Conservation (phyloP, 495 filamentous ascomycete species). For the Neurospora cerealis region DNA sequence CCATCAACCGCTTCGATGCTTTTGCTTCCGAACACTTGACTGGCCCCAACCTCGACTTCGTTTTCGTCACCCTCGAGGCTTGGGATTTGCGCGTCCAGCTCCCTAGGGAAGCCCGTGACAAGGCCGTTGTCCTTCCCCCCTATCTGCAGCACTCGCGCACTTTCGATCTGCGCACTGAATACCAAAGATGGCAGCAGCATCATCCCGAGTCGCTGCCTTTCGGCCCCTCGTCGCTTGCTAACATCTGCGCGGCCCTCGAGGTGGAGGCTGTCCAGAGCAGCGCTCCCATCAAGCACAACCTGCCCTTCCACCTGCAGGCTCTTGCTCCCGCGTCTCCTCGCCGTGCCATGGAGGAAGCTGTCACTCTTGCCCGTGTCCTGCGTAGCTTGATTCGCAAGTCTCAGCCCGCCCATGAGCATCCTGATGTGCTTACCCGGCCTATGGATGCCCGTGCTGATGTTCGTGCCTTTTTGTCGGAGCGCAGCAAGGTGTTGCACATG, state of each 20-base stretch:
- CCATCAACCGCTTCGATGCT: constrained; percentile 85
- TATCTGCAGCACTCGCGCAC: constrained; percentile 96
- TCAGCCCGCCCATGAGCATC: constrained; percentile 84
- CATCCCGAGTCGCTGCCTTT: constrained; percentile 96
- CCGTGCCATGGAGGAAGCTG: constrained; percentile 93
- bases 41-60: constrained; percentile 80
- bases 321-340: constrained; percentile 93
- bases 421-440: constrained; percentile 83
- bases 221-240: constrained; percentile 85
- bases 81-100: constrained; percentile 98
- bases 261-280: constrained; percentile 94
- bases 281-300: constrained; percentile 95
- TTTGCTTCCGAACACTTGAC: constrained; percentile 85
- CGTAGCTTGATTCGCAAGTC: constrained; percentile 91
- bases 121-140: constrained; percentile 90
- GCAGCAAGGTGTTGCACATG: constrained; percentile 96
- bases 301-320: constrained; percentile 95
- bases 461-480: constrained; percentile 86
- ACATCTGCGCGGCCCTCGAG: constrained; percentile 95
- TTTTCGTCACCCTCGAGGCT: constrained; percentile 94
- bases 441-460: constrained; percentile 97
- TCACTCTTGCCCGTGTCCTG: constrained; percentile 86
- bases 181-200: constrained; percentile 95
- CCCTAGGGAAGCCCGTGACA: constrained; percentile 93
- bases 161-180: constrained; percentile 93